phyloP scores from a whole-genome alignment of 2,329 filamentous ascomycete species.

The Claviceps sp. region DNA sequence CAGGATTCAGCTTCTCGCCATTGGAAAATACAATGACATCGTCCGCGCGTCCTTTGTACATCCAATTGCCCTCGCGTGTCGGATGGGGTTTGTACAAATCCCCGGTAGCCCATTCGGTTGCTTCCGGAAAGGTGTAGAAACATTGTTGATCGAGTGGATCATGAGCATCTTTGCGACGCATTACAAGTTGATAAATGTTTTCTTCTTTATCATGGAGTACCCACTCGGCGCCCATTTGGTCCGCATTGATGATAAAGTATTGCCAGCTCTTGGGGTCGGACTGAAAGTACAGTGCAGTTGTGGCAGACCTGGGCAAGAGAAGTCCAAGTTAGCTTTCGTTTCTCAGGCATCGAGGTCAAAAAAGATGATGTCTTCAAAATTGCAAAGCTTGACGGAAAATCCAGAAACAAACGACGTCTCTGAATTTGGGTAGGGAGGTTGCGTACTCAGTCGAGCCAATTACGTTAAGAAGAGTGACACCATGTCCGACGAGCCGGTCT shows the following conservation, averaged over 20 bases:
- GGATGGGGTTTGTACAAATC: conserved; percentile 25
- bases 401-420: too few relatives aligned
- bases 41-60: conserved; percentile 23
- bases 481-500: conserved; percentile 21
- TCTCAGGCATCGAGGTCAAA: background rate
- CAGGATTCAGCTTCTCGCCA: conserved; percentile 29
- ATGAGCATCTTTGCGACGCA: conserved; percentile 22
- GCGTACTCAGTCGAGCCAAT: conserved; percentile 31
- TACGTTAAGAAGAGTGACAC: conserved; percentile 21
- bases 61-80: conserved; percentile 19
- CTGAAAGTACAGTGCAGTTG: conserved; percentile 22
- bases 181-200: conserved; percentile 18
- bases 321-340: background rate
- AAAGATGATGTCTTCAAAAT: background rate
- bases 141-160: conserved; percentile 20
- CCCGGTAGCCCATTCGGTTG: conserved; percentile 22
- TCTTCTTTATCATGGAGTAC: conserved; percentile 9
- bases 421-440: background rate
- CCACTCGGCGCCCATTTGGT: conserved; percentile 29
- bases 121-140: conserved; percentile 24
- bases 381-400: too few relatives aligned
- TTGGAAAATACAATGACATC: conserved; percentile 28
- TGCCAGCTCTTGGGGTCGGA: conserved; percentile 23
- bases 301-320: conserved; percentile 15
- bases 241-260: conserved; percentile 28